phyloP scores from a whole-genome alignment of 1,139 yeast species.

The Candida frijolesensis region DNA sequence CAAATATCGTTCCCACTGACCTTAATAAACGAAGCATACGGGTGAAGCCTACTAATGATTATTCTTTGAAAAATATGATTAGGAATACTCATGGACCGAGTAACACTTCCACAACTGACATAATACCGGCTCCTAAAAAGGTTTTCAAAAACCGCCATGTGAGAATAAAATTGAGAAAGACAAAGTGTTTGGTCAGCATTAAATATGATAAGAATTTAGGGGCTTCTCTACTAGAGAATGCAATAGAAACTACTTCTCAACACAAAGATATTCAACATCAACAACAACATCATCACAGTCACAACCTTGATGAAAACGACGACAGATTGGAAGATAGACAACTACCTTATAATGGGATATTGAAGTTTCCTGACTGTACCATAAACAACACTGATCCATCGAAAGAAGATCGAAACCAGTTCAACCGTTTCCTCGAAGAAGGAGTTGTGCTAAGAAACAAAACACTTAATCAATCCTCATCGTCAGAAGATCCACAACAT shows the following conservation, averaged over 20 bases:
- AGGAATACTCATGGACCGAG: slow-evolving; percentile 10
- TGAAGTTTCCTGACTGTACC: slow-evolving; percentile 59
- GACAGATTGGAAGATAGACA: slow-evolving; percentile 24
- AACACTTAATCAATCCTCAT: slow-evolving; percentile 1
- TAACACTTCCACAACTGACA: background rate
- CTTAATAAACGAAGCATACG: slow-evolving; percentile 25
- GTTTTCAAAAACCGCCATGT: background rate
- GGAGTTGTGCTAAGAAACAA: slow-evolving; percentile 26
- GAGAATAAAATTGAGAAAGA: slow-evolving; percentile 1
- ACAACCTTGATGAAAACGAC: background rate
- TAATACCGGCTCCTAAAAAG: background rate
- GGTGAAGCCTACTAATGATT: slow-evolving; percentile 17
- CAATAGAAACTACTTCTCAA: background rate
- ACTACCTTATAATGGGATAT: slow-evolving; percentile 67
- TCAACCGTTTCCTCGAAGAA: slow-evolving; percentile 33
- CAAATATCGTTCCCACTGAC: slow-evolving; percentile 22
- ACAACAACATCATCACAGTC: background rate
- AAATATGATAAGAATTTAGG: background rate
- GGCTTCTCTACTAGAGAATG: background rate
- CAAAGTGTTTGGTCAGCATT: background rate
- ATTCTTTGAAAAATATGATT: slow-evolving; percentile 19
- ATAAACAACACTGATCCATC: slow-evolving; percentile 66
- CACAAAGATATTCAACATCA: background rate
- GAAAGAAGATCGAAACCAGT: slow-evolving; percentile 48
- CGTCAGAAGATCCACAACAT: background rate